Base-by-base conservation (phyloP, 306 rosid species). In the Pyrus bretschneideri region DNA sequence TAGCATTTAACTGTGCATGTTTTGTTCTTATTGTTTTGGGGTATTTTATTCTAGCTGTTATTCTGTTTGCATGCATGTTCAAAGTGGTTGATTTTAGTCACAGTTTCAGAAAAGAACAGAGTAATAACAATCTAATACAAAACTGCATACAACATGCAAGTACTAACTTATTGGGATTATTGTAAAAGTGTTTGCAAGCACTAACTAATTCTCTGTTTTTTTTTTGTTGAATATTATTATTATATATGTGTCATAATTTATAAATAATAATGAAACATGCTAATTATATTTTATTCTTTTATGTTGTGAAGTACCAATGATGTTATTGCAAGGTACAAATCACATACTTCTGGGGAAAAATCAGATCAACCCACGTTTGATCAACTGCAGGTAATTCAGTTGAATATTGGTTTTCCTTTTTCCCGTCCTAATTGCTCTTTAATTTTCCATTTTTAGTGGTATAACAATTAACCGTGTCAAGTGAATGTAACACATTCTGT, bases 371-470 rank as follows among this genome's bases (percentile, higher is more conserved):
- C 46, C 46, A 19, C 38, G 3, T 76, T 73, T 40, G 70, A 81
- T 59, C 80, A 76, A 33, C 69, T 83, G 66, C 87, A 78, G 85
- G 89, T 86, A 78, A 72, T 54, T n/a, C 6, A 57, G 10, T 33
- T 6, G 6, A 11, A n/a, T 23, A 23, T 1, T 10, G 6, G 22
- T 59, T 23, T 11, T 12, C 29, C 30, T 22, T 22, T 59, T 4
- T 4, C 23, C 6, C 25, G 1, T 54, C 22, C 11, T 18, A 54
- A 8, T 54, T 54, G 60, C 22, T 54, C 60, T 54, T 42, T 42
- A 9, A 2, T 42, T 42, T 42, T 40, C 46, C 46, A 42, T 2
- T 42, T 42, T 42, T 42, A 42, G 14, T 44, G 49, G 49, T 44
- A 11, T 44, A 44, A 10, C 60, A 21, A 55, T 55, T 55, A 21